phyloP scores from a whole-genome alignment of 192 early-diverging fungal species.

The Backusella luteola region DNA sequence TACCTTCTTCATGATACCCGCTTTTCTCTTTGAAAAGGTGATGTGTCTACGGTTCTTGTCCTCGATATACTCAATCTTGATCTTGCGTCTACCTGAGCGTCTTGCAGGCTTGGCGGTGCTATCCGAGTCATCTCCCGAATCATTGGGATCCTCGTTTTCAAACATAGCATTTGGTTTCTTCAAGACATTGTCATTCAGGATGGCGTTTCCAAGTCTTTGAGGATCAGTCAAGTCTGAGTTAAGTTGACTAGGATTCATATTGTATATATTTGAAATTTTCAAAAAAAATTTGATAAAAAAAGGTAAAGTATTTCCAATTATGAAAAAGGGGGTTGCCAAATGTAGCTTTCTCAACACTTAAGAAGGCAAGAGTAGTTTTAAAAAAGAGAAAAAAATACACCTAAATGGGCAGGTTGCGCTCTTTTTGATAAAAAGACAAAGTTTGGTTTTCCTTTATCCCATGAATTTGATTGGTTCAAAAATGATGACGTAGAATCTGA shows the following conservation, averaged over 20 bases:
- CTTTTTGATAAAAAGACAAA: background rate
- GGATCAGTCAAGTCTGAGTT: slow-evolving; percentile 16
- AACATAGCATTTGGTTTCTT: background rate
- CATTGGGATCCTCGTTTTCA: slow-evolving; percentile 41
- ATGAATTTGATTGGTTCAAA: background rate
- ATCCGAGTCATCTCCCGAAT: slow-evolving; percentile 38
- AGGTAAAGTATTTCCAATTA: slow-evolving; percentile 12
- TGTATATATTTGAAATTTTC: background rate
- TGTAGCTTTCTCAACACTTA: background rate
- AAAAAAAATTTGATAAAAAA: background rate
- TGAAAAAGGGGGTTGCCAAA: slow-evolving; percentile 11
- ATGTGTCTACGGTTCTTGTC: slow-evolving; percentile 91
- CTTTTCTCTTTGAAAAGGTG: slow-evolving; percentile 92
- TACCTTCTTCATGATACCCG: slow-evolving; percentile 97
- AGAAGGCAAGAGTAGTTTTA: background rate
- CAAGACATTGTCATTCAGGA: background rate
- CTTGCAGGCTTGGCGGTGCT: slow-evolving; percentile 50
- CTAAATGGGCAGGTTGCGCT: slow-evolving; percentile 1
- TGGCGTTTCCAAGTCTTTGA: background rate
- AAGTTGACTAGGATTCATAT: background rate
- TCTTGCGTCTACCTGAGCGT: slow-evolving; percentile 82
- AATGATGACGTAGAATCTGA: background rate
- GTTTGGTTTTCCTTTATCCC: background rate
- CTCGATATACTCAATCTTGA: slow-evolving; percentile 94
- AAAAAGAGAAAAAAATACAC: background rate